Conservation (phyloP, 2,329 filamentous ascomycete species). For the Alternaria triticimaculans region DNA sequence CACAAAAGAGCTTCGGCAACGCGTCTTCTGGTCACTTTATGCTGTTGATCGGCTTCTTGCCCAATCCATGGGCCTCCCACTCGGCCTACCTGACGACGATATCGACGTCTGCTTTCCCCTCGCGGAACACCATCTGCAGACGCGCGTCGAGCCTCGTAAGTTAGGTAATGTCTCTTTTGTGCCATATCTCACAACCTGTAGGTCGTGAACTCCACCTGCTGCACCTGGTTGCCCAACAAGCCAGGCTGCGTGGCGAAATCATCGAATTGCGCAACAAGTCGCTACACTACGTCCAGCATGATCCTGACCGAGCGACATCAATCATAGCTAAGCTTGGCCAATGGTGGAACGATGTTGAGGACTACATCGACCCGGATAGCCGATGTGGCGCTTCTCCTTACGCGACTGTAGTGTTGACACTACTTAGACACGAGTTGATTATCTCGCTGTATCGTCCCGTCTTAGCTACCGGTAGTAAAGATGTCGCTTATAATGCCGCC, state of each 20-base stretch:
- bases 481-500: conserved; percentile 56
- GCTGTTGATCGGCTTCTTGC: conserved; percentile 62
- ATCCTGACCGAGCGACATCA: conserved; percentile 51
- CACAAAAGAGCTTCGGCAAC: conserved; percentile 58
- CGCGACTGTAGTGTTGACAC: conserved; percentile 53
- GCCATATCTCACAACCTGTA: conserved; percentile 1
- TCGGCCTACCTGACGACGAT: conserved; percentile 64
- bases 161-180: neutral
- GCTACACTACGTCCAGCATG: conserved; percentile 54
- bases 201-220: conserved; percentile 22
- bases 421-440: conserved; percentile 58
- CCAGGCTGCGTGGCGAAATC: conserved; percentile 58
- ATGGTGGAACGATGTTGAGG: conserved; percentile 63
- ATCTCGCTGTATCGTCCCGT: conserved; percentile 61
- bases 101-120: conserved; percentile 64
- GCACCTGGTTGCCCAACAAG: conserved; percentile 55
- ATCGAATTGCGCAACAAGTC: conserved; percentile 62
- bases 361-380: conserved; percentile 52
- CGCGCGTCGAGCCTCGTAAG: conserved; percentile 18
- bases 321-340: conserved; percentile 59
- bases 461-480: conserved; percentile 54
- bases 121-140: conserved; percentile 53
- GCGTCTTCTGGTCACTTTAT: conserved; percentile 66
- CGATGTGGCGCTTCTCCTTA: conserved; percentile 27
- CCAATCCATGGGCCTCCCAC: conserved; percentile 63